Evolutionary conservation across 371 early-diverging fungal species (phyloP).

Genomic region (Conidiobolus incongruus): DNA sequence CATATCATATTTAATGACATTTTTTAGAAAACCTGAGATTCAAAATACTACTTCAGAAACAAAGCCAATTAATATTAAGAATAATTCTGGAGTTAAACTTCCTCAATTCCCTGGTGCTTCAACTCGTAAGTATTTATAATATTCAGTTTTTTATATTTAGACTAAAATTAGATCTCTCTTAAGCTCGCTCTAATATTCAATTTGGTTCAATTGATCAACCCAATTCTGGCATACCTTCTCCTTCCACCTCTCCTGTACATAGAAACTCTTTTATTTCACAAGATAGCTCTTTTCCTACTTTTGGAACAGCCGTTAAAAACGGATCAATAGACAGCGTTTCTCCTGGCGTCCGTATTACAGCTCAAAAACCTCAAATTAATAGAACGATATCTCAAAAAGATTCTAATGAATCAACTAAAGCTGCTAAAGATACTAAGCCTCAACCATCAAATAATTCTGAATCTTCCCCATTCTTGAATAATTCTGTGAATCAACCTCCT

Average conservation of each 20-base stretch:
- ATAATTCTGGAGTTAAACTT: no score
- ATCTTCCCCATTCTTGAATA: not conserved
- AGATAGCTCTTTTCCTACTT: not conserved
- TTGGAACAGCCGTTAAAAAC: not conserved
- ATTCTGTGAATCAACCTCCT: not conserved
- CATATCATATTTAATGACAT: no score
- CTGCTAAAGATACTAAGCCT: not conserved
- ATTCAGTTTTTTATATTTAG: no score
- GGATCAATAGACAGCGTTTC: not conserved
- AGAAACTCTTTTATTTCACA: no score
- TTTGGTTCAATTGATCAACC: slow-evolving; percentile 4
- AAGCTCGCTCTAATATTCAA: not conserved
- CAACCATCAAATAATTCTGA: not conserved
- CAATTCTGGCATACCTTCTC: not conserved
- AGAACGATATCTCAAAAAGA: not conserved
- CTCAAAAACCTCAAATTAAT: no score
- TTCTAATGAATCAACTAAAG: not conserved
- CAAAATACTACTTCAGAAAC: not conserved
- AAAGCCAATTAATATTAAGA: no score
- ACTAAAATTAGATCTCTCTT: not conserved
- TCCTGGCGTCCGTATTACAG: no score
- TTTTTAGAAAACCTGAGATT: not conserved
- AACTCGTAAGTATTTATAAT: no score
- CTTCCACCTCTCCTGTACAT: no score
- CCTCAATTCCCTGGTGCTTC: no score